Percentiles rank a stretch among this genome's conserved stretches.
phyloP scores from a whole-genome alignment of 1,284 basidiomycete genomes.

The Ganoderma leucocontextum region DNA sequence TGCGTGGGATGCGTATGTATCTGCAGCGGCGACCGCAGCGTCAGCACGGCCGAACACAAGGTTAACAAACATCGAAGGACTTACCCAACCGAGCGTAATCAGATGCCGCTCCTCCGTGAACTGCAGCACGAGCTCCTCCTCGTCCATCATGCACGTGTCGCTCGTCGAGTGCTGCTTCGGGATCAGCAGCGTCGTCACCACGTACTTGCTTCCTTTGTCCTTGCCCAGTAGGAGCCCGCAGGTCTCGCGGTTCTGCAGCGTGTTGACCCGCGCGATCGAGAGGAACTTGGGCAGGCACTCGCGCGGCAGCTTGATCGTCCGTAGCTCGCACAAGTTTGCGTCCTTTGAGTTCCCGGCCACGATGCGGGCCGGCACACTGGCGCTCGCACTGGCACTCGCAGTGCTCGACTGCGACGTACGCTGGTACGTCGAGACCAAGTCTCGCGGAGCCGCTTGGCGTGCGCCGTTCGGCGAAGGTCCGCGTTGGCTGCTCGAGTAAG shows the following conservation, averaged over 20 bases:
- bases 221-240: constrained; percentile 71
- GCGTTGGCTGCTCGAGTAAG: constrained; percentile 25
- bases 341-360: constrained; percentile 42
- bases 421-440: constrained; percentile 9
- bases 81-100: constrained; percentile 89
- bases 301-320: constrained; percentile 71
- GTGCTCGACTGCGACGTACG: constrained; percentile 15
- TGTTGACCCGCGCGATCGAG: constrained; percentile 71
- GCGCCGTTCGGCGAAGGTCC: constrained; percentile 36
- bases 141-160: constrained; percentile 89
- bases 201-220: constrained; percentile 63
- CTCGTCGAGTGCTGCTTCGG: constrained; percentile 86
- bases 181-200: constrained; percentile 75
- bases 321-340: constrained; percentile 50
- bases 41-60: constrained; percentile 17
- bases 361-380: constrained; percentile 35
- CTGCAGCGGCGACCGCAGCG: constrained; percentile 46
- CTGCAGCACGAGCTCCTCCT: constrained; percentile 85
- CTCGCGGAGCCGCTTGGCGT: constrained; percentile 30
- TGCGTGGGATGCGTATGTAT: constrained; percentile 94
- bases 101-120: constrained; percentile 82
- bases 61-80: constrained; percentile 40
- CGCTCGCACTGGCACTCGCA: constrained; percentile 6
- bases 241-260: constrained; percentile 66
- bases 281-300: constrained; percentile 78